phyloP scores from a whole-genome alignment of 2,329 filamentous ascomycete species.

The Paraphoma sp. region DNA sequence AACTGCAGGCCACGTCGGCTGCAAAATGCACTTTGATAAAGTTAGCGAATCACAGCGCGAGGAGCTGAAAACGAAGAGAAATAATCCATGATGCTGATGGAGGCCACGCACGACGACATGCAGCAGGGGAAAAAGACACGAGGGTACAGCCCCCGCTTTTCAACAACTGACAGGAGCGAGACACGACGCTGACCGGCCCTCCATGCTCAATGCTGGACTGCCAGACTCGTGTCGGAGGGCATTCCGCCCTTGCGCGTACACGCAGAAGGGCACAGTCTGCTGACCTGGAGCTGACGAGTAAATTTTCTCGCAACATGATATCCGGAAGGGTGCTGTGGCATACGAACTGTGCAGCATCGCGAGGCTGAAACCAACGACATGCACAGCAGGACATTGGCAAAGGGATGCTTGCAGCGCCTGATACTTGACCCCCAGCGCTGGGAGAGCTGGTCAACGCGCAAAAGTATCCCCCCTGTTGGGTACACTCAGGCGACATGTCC shows the following conservation, averaged over 20 bases:
- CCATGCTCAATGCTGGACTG: conserved; percentile 16
- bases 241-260: background rate
- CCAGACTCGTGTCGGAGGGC: background rate
- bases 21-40: conserved; percentile 9
- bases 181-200: conserved; percentile 22
- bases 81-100: conserved; percentile 13
- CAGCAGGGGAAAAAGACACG: conserved; percentile 18
- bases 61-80: background rate
- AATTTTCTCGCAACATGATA: background rate
- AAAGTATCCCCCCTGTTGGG: background rate
- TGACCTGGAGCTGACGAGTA: conserved; percentile 6
- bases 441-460: background rate
- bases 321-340: conserved; percentile 2
- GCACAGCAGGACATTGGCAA: conserved; percentile 2
- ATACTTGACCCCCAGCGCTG: background rate
- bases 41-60: conserved; percentile 6
- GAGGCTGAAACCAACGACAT: conserved; percentile 20
- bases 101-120: conserved; percentile 14
- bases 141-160: conserved; percentile 18
- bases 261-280: conserved; percentile 12
- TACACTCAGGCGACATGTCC: background rate
- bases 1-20: conserved; percentile 7
- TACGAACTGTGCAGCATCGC: conserved; percentile 2
- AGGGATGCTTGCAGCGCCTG: conserved; percentile 3
- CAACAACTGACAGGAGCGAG: conserved; percentile 17